Percentiles rank a stretch among this genome's conserved stretches.
Conservation (phyloP, 83 land plant species). For the Thuja plicata region DNA sequence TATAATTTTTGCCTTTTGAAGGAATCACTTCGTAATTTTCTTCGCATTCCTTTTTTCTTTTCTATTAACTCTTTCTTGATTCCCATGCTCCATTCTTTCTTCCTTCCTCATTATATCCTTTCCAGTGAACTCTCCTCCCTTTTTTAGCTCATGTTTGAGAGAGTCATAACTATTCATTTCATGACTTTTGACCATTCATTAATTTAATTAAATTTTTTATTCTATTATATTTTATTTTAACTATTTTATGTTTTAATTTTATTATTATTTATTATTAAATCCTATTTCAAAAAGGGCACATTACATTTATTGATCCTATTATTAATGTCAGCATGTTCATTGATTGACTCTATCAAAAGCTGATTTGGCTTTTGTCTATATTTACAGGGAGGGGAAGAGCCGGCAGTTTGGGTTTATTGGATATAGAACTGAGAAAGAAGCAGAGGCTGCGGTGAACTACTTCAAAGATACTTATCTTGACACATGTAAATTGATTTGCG, state of each 20-base stretch:
- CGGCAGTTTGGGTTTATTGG: constrained; percentile 96
- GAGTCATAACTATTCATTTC: too few species aligned
- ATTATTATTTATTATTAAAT: background rate
- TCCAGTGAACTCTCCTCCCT: too few species aligned
- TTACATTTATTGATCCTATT: background rate
- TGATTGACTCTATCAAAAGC: background rate
- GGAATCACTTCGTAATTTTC: too few species aligned
- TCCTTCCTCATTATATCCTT: too few species aligned
- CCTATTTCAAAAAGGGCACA: too few species aligned
- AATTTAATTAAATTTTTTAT: too few species aligned
- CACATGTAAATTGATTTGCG: constrained; percentile 78
- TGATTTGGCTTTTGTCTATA: background rate
- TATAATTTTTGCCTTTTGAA: too few species aligned
- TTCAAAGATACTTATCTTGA: constrained; percentile 80
- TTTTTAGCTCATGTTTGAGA: too few species aligned
- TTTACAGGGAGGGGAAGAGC: constrained; percentile 79
- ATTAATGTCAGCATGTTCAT: background rate
- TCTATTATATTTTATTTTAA: background rate
- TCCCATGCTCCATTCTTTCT: too few species aligned
- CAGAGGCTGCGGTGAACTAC: constrained; percentile 72
- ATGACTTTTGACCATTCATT: too few species aligned
- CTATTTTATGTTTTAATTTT: background rate
- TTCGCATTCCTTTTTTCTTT: too few species aligned
- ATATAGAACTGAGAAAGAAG: constrained; percentile 80
- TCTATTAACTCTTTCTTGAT: too few species aligned